Conservation (phyloP, 2,329 filamentous ascomycete genomes). For the Fusarium sp. region DNA sequence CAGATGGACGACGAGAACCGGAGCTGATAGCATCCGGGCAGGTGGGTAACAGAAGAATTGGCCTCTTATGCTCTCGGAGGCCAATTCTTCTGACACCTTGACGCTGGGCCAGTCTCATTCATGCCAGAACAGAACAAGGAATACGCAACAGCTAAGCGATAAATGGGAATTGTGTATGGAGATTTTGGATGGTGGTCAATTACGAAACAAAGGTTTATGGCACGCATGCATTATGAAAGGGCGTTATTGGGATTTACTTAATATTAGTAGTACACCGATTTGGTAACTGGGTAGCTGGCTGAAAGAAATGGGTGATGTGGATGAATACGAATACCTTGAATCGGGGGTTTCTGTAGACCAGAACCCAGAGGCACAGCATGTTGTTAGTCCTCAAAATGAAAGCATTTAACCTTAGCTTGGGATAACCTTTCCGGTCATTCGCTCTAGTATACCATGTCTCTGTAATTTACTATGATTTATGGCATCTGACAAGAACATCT, state of each 20-base stretch:
- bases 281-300: slow-evolving; percentile 2
- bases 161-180: slow-evolving; percentile 15
- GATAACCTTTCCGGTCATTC: neutral
- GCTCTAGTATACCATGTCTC: neutral
- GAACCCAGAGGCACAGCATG: neutral
- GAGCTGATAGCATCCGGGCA: slow-evolving; percentile 9
- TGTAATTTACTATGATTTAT: neutral
- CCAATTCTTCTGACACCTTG: neutral
- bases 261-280: slow-evolving; percentile 18
- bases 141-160: neutral
- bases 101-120: neutral
- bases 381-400: neutral
- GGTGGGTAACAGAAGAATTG: neutral
- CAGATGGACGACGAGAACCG: slow-evolving; percentile 59
- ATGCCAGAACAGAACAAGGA: neutral
- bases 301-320: neutral
- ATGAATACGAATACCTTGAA: slow-evolving; percentile 13
- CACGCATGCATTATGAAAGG: slow-evolving; percentile 44
- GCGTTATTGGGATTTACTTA: slow-evolving; percentile 39
- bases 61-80: neutral
- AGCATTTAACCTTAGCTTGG: neutral
- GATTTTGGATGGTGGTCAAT: slow-evolving; percentile 21
- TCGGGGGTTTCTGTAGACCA: neutral
- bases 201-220: slow-evolving; percentile 25
- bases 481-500: neutral